Evolutionary conservation across 2,329 filamentous ascomycete species (phyloP).

Genomic region (Paraphaeosphaeria sporulosa): DNA sequence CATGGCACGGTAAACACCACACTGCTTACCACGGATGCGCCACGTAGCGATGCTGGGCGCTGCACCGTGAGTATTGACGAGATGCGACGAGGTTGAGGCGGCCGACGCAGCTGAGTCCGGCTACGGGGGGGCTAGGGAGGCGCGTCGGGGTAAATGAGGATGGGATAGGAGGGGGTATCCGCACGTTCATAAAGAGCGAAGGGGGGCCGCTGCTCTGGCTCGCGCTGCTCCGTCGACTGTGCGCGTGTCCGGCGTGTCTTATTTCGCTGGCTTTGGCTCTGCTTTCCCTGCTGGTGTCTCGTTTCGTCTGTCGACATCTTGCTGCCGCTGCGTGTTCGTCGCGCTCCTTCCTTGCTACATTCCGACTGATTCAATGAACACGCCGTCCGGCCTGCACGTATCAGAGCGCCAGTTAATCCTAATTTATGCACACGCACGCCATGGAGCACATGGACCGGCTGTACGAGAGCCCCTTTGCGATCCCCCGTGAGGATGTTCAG

Average conservation of each 20-base stretch:
- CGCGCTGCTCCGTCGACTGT: neutral
- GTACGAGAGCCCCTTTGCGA: constrained; percentile 51
- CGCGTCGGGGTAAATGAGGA: neutral
- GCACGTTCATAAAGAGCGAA: constrained; percentile 4
- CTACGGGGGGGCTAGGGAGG: neutral
- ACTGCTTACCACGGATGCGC: neutral
- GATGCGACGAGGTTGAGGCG: neutral
- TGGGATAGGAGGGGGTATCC: neutral
- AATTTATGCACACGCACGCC: constrained; percentile 5
- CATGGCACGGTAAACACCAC: constrained; percentile 9
- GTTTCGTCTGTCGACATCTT: no score
- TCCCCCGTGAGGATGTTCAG: constrained; percentile 52
- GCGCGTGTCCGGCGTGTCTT: neutral
- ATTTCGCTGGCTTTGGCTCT: neutral
- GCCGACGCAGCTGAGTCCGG: neutral
- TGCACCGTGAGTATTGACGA: neutral
- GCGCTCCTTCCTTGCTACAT: neutral
- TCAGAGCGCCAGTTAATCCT: neutral
- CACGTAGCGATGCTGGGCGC: no score
- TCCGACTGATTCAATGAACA: constrained; percentile 11
- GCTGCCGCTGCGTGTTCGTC: no score
- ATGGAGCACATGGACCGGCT: constrained; percentile 19
- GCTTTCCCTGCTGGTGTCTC: neutral
- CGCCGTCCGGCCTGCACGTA: neutral
- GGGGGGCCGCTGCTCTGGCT: constrained; percentile 8